Percentiles rank a stretch among this genome's conserved stretches.
phyloP scores from a whole-genome alignment of 345 rosid genomes.

The Nephelium lappaceum region DNA sequence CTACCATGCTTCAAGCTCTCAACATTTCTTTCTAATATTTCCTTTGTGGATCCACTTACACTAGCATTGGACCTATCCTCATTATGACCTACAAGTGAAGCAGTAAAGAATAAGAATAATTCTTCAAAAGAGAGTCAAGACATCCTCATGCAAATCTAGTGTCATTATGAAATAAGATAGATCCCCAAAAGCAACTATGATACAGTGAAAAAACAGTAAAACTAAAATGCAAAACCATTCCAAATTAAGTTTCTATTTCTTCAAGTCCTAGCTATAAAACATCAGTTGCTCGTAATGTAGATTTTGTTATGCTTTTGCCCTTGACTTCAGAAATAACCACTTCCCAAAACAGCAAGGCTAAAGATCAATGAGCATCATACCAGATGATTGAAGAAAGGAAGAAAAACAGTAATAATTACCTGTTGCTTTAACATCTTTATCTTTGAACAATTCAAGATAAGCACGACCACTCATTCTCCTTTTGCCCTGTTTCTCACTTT shows the following conservation, averaged over 20 bases:
- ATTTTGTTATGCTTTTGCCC: constrained; percentile 6
- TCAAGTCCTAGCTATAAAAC: not conserved
- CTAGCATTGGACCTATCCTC: constrained; percentile 21
- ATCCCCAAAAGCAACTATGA: not conserved
- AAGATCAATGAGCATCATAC: constrained; percentile 1
- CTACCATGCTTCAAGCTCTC: constrained; percentile 16
- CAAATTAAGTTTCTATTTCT: not conserved
- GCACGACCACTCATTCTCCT: constrained; percentile 41
- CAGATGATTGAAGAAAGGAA: not conserved
- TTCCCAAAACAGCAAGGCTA: not conserved
- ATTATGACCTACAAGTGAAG: constrained; percentile 28
- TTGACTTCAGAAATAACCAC: not conserved
- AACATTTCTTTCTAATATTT: constrained; percentile 12
- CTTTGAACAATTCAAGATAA: constrained; percentile 46
- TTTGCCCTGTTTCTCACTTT: constrained; percentile 22
- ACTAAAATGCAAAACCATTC: not conserved
- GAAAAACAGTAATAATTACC: constrained; percentile 24
- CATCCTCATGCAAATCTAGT: not conserved
- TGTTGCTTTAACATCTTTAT: constrained; percentile 26
- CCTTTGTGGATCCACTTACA: constrained; percentile 19
- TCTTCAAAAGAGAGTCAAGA: constrained; percentile 4
- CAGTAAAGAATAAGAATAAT: not conserved
- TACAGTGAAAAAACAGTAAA: not conserved
- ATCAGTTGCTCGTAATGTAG: constrained; percentile 9
- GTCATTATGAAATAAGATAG: not conserved